phyloP scores from a whole-genome alignment of 805 yeast species.

The Deakozyma indianensis region DNA sequence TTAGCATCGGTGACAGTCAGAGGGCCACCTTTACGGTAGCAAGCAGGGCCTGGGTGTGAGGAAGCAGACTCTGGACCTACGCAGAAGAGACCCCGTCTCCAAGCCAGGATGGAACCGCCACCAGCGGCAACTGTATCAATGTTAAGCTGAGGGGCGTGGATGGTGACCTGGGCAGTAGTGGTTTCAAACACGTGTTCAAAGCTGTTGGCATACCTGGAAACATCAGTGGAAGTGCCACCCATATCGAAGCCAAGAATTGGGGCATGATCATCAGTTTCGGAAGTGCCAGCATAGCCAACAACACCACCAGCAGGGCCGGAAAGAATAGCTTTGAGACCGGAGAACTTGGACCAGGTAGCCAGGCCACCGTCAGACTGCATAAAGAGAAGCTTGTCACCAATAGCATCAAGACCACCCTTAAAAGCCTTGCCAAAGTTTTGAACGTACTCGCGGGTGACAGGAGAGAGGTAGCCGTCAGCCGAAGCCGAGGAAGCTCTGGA shows the following conservation, averaged over 20 bases:
- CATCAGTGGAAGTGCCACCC: slow-evolving; percentile 90
- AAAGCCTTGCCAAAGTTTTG: slow-evolving; percentile 49
- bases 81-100: slow-evolving; percentile 57
- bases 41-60: slow-evolving; percentile 84
- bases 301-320: slow-evolving; percentile 99
- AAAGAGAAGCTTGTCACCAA: slow-evolving; percentile 30
- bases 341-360: slow-evolving; percentile 67
- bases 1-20: slow-evolving; percentile 80
- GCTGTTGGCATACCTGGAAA: slow-evolving; percentile 54
- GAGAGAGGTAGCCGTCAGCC: slow-evolving; percentile 75
- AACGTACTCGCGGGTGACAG: slow-evolving; percentile 56
- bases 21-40: slow-evolving; percentile 75
- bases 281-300: slow-evolving; percentile 81
- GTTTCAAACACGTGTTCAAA: slow-evolving; percentile 74
- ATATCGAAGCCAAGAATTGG: slow-evolving; percentile 76
- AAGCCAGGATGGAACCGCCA: slow-evolving; percentile 57
- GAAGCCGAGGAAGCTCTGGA: slow-evolving; percentile 65
- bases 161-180: slow-evolving; percentile 67
- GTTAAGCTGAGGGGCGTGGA: slow-evolving; percentile 74
- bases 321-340: slow-evolving; percentile 76
- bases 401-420: slow-evolving; percentile 31
- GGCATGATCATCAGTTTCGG: slow-evolving; percentile 29
- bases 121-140: slow-evolving; percentile 79
- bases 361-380: slow-evolving; percentile 98
- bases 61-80: slow-evolving; percentile 85